Conservation (phyloP, 2,329 filamentous ascomycete species). For the Neobulgaria alba region DNA sequence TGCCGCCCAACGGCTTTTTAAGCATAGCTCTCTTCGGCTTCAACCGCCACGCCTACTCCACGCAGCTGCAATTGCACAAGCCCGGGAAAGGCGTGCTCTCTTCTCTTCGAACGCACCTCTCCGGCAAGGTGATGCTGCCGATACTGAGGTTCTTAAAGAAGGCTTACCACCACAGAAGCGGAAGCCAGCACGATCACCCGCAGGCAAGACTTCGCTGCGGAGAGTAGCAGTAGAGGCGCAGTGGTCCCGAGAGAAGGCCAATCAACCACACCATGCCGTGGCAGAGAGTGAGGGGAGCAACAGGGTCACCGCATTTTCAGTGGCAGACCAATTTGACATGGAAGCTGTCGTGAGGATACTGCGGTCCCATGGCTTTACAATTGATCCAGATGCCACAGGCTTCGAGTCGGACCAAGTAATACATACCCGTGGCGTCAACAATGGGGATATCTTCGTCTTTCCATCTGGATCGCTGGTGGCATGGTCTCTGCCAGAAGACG, state of each 20-base stretch:
- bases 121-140: constrained; percentile 27
- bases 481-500: constrained; percentile 75
- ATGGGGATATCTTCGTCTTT: constrained; percentile 90
- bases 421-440: constrained; percentile 50
- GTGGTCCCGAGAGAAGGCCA: constrained; percentile 38
- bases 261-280: constrained; percentile 13
- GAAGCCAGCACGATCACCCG: constrained; percentile 40
- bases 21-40: constrained; percentile 11
- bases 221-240: constrained; percentile 84
- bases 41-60: constrained; percentile 36
- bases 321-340: constrained; percentile 59
- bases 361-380: constrained; percentile 48
- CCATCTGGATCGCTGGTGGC: constrained; percentile 88
- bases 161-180: constrained; percentile 26
- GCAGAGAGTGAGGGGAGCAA: constrained; percentile 31
- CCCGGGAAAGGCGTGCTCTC: constrained; percentile 49
- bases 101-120: constrained; percentile 57
- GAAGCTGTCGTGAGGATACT: constrained; percentile 48
- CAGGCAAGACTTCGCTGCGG: constrained; percentile 66
- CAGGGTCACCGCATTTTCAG: constrained; percentile 49
- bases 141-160: constrained; percentile 7
- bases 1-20: constrained; percentile 10
- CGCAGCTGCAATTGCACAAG: constrained; percentile 31
- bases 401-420: constrained; percentile 56
- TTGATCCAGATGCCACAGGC: constrained; percentile 52